A percentile compares a stretch with the other conserved stretches of the same genome.
These are phyloP conservation scores for Umbelopsis sp. DNA, from an alignment of 371 early-diverging fungal genomes.

Conservation along the genomic window DNA sequence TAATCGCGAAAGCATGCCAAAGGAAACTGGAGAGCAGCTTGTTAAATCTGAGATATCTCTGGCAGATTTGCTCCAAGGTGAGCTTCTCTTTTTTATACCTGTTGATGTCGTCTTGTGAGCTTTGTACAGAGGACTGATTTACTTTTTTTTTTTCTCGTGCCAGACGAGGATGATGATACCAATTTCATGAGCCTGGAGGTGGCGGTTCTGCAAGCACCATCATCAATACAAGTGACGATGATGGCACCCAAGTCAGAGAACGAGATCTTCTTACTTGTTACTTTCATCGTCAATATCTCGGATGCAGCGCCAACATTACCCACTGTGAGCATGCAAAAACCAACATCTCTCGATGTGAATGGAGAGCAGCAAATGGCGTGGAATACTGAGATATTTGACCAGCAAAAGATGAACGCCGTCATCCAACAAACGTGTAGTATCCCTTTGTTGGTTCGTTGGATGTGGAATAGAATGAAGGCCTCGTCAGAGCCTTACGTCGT, in stretches of 20 bases:
- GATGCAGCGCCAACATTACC: conserved; percentile 37
- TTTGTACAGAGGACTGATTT: too few relatives aligned
- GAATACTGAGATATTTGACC: conserved; percentile 42
- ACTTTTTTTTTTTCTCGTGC: too few relatives aligned
- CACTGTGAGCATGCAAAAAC: conserved; percentile 30
- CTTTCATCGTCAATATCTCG: conserved; percentile 46
- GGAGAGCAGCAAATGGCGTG: conserved; percentile 27
- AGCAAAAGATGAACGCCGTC: conserved; percentile 37
- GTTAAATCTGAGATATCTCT: conserved; percentile 29
- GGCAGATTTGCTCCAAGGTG: conserved; percentile 40
- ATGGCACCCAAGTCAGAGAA: conserved; percentile 32
- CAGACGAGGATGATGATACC: conserved; percentile 30
- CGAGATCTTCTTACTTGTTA: conserved; percentile 29
- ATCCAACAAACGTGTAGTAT: conserved; percentile 35
- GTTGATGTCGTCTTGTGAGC: too few relatives aligned
- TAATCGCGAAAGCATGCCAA: conserved; percentile 24
- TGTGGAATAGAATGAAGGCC: conserved; percentile 37
- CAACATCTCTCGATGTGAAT: conserved; percentile 23
- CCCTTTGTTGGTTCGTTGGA: conserved; percentile 33
- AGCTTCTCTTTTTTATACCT: not conserved
- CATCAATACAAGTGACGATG: conserved; percentile 37
- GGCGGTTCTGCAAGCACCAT: conserved; percentile 37
- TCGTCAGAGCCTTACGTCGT: not conserved
- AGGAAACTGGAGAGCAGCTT: conserved; percentile 11
- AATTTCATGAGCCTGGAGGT: conserved; percentile 32